A percentile compares a stretch with the other conserved stretches of the same genome.
Conservation (phyloP, 1,139 yeast genomes). For the Saccharomycopsis hybrid region DNA sequence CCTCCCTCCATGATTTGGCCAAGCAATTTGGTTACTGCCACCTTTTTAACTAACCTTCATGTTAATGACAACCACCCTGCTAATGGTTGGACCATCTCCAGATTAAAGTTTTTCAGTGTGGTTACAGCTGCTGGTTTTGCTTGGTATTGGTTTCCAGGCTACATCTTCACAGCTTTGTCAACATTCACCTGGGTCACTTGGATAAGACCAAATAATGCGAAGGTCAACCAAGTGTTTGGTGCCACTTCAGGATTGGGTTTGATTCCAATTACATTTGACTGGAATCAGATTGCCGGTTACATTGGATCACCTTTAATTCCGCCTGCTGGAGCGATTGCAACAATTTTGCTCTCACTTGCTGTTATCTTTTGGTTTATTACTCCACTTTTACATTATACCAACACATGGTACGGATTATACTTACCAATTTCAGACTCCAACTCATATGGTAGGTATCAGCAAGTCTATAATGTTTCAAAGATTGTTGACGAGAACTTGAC, state of each 20-base stretch:
- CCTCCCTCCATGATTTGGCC: slow-evolving; percentile 69
- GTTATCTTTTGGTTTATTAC: slow-evolving; percentile 38
- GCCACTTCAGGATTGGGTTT: slow-evolving; percentile 53
- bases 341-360: slow-evolving; percentile 42
- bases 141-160: slow-evolving; percentile 55
- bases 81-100: slow-evolving; percentile 47
- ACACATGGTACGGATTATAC: slow-evolving; percentile 45
- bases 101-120: slow-evolving; percentile 40
- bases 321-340: slow-evolving; percentile 51
- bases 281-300: slow-evolving; percentile 44
- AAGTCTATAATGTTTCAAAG: slow-evolving; percentile 36
- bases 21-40: slow-evolving; percentile 34
- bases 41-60: slow-evolving; percentile 55
- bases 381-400: slow-evolving; percentile 43
- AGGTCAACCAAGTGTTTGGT: slow-evolving; percentile 58
- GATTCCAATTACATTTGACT: slow-evolving; percentile 53
- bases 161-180: slow-evolving; percentile 44
- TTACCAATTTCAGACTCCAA: slow-evolving; percentile 42
- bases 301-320: slow-evolving; percentile 62
- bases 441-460: slow-evolving; percentile 40
- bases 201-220: slow-evolving; percentile 47
- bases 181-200: slow-evolving; percentile 48
- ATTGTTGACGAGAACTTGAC: slow-evolving; percentile 39
- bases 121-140: slow-evolving; percentile 36
- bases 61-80: slow-evolving; percentile 51